phyloP scores from a whole-genome alignment of 805 yeast genomes.

The Candida suzukii region DNA sequence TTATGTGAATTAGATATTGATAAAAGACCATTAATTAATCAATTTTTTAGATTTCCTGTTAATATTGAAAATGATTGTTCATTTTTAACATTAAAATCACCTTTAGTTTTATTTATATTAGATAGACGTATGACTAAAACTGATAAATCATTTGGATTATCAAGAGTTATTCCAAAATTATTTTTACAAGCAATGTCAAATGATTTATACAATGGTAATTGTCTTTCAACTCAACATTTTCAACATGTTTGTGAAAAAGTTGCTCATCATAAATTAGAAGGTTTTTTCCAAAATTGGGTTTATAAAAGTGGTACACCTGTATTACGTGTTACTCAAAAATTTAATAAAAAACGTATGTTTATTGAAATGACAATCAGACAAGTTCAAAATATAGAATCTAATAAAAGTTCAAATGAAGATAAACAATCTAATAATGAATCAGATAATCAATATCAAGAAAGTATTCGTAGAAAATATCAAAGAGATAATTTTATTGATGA shows the following conservation, averaged over 20 bases:
- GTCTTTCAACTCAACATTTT: constrained; percentile 75
- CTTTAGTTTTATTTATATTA: constrained; percentile 73
- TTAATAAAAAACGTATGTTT: constrained; percentile 88
- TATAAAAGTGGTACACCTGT: constrained; percentile 83
- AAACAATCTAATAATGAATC: constrained; percentile 7
- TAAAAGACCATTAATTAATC: constrained; percentile 74
- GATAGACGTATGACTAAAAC: constrained; percentile 95
- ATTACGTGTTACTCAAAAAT: constrained; percentile 82
- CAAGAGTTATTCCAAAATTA: constrained; percentile 85
- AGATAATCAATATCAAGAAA: constrained; percentile 6
- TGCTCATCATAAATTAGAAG: constrained; percentile 73
- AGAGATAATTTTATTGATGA: constrained; percentile 37
- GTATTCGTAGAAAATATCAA: constrained; percentile 13
- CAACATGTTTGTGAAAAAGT: constrained; percentile 94
- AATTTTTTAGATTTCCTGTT: constrained; percentile 60
- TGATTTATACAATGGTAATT: constrained; percentile 70
- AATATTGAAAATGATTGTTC: constrained; percentile 47
- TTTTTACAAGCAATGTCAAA: constrained; percentile 95
- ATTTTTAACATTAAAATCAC: constrained; percentile 75
- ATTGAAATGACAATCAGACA: constrained; percentile 94
- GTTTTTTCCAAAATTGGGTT: constrained; percentile 92
- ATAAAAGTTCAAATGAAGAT: constrained; percentile 9
- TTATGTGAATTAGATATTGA: constrained; percentile 73
- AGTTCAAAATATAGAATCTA: constrained; percentile 54
- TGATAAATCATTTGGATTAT: constrained; percentile 86